Conservation (phyloP, 2,329 filamentous ascomycete genomes). For the Parafenestella ontariensis region DNA sequence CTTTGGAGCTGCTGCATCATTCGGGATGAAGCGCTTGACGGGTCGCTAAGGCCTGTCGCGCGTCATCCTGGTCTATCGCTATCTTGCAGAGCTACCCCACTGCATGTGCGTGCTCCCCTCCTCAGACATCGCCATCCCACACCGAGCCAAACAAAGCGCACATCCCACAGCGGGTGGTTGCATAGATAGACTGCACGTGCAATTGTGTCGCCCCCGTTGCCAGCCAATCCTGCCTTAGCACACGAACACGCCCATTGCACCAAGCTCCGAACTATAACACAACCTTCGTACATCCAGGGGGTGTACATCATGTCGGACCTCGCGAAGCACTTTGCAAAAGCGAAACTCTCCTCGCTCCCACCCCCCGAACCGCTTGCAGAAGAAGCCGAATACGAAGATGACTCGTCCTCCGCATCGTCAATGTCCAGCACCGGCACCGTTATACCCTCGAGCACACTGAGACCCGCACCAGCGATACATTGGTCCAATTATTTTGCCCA, state of each 20-base stretch:
- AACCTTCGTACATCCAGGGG: too few relatives aligned
- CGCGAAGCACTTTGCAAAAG: conserved; percentile 78
- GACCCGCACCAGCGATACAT: conserved; percentile 66
- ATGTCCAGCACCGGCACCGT: conserved; percentile 93
- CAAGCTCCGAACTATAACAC: conserved; percentile 8
- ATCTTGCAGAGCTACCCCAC: background rate
- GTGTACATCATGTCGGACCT: conserved; percentile 76
- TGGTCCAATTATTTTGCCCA: conserved; percentile 94
- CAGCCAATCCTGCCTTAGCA: conserved; percentile 1
- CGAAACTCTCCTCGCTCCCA: conserved; percentile 71
- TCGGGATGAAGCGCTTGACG: conserved; percentile 2
- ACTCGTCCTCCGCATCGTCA: conserved; percentile 71
- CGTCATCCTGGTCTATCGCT: conserved; percentile 16
- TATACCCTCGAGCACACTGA: conserved; percentile 76
- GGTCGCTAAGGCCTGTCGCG: conserved; percentile 11
- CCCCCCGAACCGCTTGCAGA: conserved; percentile 56
- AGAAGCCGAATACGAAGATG: conserved; percentile 62
- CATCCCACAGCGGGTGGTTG: background rate
- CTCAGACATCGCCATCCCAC: background rate
- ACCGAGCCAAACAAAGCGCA: background rate
- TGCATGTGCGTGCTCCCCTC: conserved; percentile 2
- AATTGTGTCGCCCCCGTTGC: too few relatives aligned
- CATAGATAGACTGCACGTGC: background rate
- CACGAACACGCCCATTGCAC: background rate
- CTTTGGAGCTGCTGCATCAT: conserved; percentile 1